Conservation (phyloP, 192 early-diverging fungal species). For the Rhizophagus clarus region DNA sequence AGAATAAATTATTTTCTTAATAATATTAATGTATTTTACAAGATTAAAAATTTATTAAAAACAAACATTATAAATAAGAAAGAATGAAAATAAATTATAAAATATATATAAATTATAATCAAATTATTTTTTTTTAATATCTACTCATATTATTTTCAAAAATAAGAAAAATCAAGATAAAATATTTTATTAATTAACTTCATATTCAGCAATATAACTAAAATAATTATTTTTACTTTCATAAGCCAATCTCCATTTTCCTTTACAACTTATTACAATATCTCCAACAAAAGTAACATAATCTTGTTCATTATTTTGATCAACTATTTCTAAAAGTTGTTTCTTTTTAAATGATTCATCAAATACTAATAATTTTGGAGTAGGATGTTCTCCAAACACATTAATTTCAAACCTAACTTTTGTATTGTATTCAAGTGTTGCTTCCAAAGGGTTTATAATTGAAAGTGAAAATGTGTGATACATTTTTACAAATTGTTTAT, state of each 20-base stretch:
- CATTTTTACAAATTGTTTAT: constrained; percentile 13
- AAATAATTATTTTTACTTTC: background rate
- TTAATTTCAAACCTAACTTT: constrained; percentile 22
- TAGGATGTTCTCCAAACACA: background rate
- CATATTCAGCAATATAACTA: background rate
- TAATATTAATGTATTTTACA: too few relatives aligned
- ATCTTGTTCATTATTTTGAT: background rate
- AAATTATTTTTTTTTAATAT: too few relatives aligned
- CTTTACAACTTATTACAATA: constrained; percentile 1
- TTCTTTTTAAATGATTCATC: background rate
- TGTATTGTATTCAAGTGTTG: background rate
- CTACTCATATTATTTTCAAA: too few relatives aligned
- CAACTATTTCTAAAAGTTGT: background rate
- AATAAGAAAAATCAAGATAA: too few relatives aligned
- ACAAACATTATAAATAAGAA: too few relatives aligned
- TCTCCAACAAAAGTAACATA: background rate
- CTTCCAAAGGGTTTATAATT: background rate
- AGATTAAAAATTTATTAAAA: too few relatives aligned
- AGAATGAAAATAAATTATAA: too few relatives aligned
- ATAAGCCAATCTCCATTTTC: constrained; percentile 4
- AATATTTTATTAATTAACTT: background rate
- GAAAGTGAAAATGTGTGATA: background rate
- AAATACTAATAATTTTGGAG: background rate
- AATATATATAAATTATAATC: too few relatives aligned
- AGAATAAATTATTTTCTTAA: too few relatives aligned